Percentiles rank a stretch among this genome's conserved stretches.
These are phyloP conservation scores for Aspergillus steynii DNA, from an alignment of 495 filamentous ascomycete genomes.

Conservation along the genomic window DNA sequence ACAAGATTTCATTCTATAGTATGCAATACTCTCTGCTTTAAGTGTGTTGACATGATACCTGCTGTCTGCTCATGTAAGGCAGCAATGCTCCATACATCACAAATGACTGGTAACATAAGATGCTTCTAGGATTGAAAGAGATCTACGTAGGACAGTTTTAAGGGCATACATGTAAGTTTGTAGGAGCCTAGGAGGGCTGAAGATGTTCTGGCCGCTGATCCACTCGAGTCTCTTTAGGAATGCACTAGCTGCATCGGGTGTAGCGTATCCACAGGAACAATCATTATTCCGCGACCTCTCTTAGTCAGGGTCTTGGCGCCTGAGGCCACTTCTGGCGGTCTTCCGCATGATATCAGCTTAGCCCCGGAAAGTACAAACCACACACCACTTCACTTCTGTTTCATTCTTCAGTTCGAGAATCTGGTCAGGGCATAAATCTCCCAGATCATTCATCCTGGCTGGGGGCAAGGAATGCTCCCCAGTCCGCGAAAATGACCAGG, in stretches of 20 bases:
- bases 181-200: too few species aligned
- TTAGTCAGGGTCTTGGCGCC: slow-evolving; percentile 17
- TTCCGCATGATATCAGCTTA: slow-evolving; percentile 25
- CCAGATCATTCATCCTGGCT: background rate
- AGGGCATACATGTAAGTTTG: too few species aligned
- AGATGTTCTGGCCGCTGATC: slow-evolving; percentile 5
- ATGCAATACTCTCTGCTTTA: too few species aligned
- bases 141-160: too few species aligned
- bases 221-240: background rate
- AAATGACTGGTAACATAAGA: too few species aligned
- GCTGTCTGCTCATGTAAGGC: too few species aligned
- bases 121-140: too few species aligned
- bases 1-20: too few species aligned
- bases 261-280: slow-evolving; percentile 13
- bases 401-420: background rate
- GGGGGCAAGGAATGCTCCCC: slow-evolving; percentile 31
- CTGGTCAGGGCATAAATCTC: too few species aligned
- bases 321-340: slow-evolving; percentile 19
- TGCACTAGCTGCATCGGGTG: background rate
- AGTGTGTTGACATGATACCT: too few species aligned
- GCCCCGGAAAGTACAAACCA: background rate
- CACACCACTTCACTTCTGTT: background rate
- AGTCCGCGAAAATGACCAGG: slow-evolving; percentile 42
- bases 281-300: slow-evolving; percentile 1
- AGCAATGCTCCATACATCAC: too few species aligned